Base-by-base conservation (phyloP, 2,329 filamentous ascomycete species). In the Colletotrichum tropicale region DNA sequence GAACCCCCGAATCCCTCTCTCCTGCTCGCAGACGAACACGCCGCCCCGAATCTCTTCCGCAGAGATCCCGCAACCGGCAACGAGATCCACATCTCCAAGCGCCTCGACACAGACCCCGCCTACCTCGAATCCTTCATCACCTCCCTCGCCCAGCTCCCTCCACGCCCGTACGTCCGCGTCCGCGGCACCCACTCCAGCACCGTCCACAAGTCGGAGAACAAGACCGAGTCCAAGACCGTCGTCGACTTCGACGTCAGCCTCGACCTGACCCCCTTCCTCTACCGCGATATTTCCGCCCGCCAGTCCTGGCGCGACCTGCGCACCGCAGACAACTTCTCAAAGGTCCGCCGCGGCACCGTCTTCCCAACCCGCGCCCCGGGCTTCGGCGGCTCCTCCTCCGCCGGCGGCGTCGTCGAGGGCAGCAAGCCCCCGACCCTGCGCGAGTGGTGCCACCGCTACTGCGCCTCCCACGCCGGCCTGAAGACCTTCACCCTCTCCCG, bases 401-500 rank as follows among this genome's bases (percentile, higher is more conserved):
- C 55, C 26, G 68, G 64, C n/a, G 67, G 34, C 21, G 72, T 62
- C 8, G 38, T 32, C 8, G 71, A 75, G 58, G 61, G 58, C 8
- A 52, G 34, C 36, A 61, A 70, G 60, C 71, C 66, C 7, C 72
- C 77, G 8, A 74, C 66, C 8, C 76, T 80, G 21, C 74, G 62
- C 10, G 89, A 92, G 74, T 96, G 94, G 94, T 95, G 93, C 79
- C 90, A 93, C 74, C 88, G 89, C 52, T 96, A 91, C 84, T 93
- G 91, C 79, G 89, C 89, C 4, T 91, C 89, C 77, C 85, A 86
- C 26, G 87, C 91, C 1, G 85, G 86, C 10, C 86, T 95, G 38
- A 93, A 93, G 80, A 86, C 83, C 60, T 91, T 93, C 77, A 80
- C 83, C 3, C 83, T 93, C 24, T 84, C 85, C 77, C 86, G 91